phyloP scores from a whole-genome alignment of 176 grass and related monocot genomes.

The Zizania latifolia region DNA sequence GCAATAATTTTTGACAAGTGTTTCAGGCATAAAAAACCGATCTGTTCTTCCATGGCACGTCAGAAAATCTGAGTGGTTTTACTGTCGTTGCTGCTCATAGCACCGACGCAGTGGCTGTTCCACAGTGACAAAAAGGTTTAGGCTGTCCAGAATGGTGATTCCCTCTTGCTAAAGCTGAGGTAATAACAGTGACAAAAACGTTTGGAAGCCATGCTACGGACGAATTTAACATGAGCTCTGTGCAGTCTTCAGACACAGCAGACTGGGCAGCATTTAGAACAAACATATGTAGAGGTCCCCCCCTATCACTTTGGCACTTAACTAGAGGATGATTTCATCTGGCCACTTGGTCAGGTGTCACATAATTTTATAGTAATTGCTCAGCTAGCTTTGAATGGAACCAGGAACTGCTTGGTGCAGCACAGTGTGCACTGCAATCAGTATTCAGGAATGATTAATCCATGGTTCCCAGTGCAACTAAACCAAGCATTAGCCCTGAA shows the following conservation, averaged over 20 bases:
- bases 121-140: not conserved
- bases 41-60: not conserved
- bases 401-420: not conserved
- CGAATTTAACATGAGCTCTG: constrained; percentile 26
- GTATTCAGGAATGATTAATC: not conserved
- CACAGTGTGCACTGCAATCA: not conserved
- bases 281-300: constrained; percentile 4
- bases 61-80: not conserved
- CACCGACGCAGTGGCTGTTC: not conserved
- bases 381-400: constrained; percentile 7
- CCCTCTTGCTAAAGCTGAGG: not conserved
- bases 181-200: no score
- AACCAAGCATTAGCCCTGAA: not conserved
- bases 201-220: not conserved
- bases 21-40: no score
- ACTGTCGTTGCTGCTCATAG: not conserved
- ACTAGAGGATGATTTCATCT: constrained; percentile 19
- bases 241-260: not conserved
- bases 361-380: not conserved
- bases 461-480: not conserved
- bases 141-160: not conserved
- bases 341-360: not conserved
- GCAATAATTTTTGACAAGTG: not conserved
- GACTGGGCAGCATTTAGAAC: constrained; percentile 15
- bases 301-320: not conserved